These are phyloP conservation scores for Lyophyllum decastes DNA, from an alignment of 768 basidiomycete genomes.

Conservation along the genomic window DNA sequence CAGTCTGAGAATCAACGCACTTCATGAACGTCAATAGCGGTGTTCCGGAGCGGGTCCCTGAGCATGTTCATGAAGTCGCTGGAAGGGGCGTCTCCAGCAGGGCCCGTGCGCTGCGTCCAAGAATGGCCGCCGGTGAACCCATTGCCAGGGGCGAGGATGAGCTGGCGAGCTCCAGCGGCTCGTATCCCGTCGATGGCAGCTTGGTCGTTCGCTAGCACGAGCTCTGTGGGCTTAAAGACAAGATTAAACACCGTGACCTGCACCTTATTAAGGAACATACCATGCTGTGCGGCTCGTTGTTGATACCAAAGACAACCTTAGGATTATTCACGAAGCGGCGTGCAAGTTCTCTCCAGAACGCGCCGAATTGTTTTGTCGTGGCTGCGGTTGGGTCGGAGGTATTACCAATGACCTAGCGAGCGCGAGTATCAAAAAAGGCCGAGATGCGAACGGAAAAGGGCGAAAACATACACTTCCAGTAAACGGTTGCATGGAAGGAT, in stretches of 20 bases:
- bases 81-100: conserved; percentile 34
- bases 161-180: conserved; percentile 37
- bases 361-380: conserved; percentile 42
- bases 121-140: conserved; percentile 48
- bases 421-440: not conserved
- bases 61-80: conserved; percentile 44
- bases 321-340: conserved; percentile 39
- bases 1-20: conserved; percentile 17
- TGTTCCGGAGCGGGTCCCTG: conserved; percentile 39
- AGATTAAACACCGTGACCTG: not conserved
- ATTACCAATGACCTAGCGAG: conserved; percentile 43
- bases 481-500: conserved; percentile 44
- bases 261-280: conserved; percentile 18
- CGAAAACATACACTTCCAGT: conserved; percentile 38
- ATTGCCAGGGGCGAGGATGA: conserved; percentile 49
- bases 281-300: conserved; percentile 50
- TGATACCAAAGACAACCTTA: conserved; percentile 47
- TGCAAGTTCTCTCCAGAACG: conserved; percentile 45
- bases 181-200: conserved; percentile 46
- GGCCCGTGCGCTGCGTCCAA: conserved; percentile 39
- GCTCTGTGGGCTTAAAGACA: conserved; percentile 33
- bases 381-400: conserved; percentile 44
- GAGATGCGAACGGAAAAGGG: not conserved
- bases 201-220: conserved; percentile 44
- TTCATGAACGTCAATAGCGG: conserved; percentile 50